Evolutionary conservation across 2,329 filamentous ascomycete species (phyloP), one percentile per base, ranked within the genome.

Genomic region (Aspergillus fumigatiaffinis): DNA sequence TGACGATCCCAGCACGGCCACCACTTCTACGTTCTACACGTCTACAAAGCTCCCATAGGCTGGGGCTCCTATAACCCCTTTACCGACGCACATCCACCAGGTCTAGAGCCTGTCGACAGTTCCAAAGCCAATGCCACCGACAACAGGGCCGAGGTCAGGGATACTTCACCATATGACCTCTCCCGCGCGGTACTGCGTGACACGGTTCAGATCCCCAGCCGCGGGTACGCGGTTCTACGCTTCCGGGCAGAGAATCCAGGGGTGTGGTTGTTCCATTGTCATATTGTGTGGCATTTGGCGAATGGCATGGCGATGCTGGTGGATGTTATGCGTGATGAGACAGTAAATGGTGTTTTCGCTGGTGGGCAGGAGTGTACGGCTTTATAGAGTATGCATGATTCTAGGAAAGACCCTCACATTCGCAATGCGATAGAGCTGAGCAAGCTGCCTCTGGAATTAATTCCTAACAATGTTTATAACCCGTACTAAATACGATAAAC

Each of bases 181-280:
- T 62, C 67, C 12, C 63, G 56, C 3, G 70, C 69, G 2, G 82
- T 80, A 74, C 73, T 81, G 2, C 73, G 83, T 48, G 84, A 86
- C 60, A 82, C 79, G 0, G 68, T 85, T 10, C 77, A 83, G 60
- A 80, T 85, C 3, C 73, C 75, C 0, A 82, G 82, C 4, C 77
- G 82, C 23, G 80, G 82, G 1, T 79, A 84, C 64, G 76, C 82
- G 21, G 81, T 85, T 2, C 70, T 86, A 3, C 75, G 84, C 2
- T 85, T 85, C 70, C 69, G 70, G 14, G 79, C 81, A 3, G 78
- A 84, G 63, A 85, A 85, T 55, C 80, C 80, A 3, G 80, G 75
- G 8, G 68, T 80, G 1, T 80, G 78, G 77, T 52, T 81, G 1
- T 79, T 81, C 59, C 78, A 82, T 62, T 82, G 80, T 58, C 79